Evolutionary conservation across 2,329 filamentous ascomycete species (phyloP), one percentile per base, ranked within the genome.

Genomic region (Clathrospora elynae): DNA sequence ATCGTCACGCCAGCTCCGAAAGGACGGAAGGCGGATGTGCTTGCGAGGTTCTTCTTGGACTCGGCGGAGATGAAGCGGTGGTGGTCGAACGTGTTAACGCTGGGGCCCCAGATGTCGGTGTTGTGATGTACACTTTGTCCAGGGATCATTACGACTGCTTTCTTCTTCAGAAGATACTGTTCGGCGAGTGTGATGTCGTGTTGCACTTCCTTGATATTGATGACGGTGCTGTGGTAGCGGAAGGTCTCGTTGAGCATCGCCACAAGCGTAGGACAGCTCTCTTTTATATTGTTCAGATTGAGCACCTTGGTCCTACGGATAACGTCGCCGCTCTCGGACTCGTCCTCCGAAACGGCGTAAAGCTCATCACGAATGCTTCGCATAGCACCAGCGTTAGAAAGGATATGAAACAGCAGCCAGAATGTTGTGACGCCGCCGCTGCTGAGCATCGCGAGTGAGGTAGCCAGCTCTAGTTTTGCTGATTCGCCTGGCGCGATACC

Each of bases 201-300:
- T 34, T 64, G 60, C 3, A 73, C 70, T 29, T 66, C 44, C 11
- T 72, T 66, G 30, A 61, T 53, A 26, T 70, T 73, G 23, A 67
- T 65, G 3, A 71, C 71, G 18, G 70, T 70, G 16, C 66, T 67
- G 30, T 66, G 59, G 33, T 63, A 61, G 3, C 75, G 70, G 6
- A 77, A 62, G 2, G 66, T 66, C 47, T 77, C 75, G 34, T 76
- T 67, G 26, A 72, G 68, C 2, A 67, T 64, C 5, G 73, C 74
- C 3, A 69, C 44, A 3, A 78, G 46, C 0, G 73, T 60, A 2
- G 71, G 69, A 46, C 72, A 76, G 2, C 39, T 53, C 1, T 59
- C 48, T 31, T 71, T 72, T 7, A 74, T 46, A 5, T 36, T 51
- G 7, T 59, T 63, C 2, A 75, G 59, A 36, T 70, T 58, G 16